phyloP scores from a whole-genome alignment of 176 grass and related monocot genomes.

The Otatea glauca region DNA sequence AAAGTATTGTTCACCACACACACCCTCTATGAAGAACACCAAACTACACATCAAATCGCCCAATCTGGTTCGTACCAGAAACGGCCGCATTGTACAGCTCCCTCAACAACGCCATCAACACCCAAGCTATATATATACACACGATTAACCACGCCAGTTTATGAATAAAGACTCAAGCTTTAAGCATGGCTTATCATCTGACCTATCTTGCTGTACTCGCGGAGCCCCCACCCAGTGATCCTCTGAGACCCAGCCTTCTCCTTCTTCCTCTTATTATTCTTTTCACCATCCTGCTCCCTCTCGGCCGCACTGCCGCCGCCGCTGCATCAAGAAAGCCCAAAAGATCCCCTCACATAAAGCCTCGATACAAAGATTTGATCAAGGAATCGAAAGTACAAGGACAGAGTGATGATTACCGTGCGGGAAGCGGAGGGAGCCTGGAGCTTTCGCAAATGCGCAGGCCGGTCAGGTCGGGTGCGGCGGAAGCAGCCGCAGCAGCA shows the following conservation, averaged over 20 bases:
- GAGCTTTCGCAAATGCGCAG: conserved; percentile 32
- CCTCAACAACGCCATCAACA: not conserved
- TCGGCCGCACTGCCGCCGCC: conserved; percentile 42
- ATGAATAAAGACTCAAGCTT: not conserved
- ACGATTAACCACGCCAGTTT: not conserved
- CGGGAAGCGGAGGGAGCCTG: conserved; percentile 27
- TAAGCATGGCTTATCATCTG: conserved; percentile 22
- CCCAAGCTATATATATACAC: not conserved
- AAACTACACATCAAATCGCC: not conserved
- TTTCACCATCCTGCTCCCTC: conserved; percentile 44
- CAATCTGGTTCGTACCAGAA: not conserved
- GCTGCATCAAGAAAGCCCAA: conserved; percentile 36
- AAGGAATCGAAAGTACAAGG: conserved; percentile 7
- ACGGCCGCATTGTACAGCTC: not conserved
- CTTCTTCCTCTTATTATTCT: conserved; percentile 64
- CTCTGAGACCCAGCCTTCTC: conserved; percentile 58
- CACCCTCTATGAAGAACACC: conserved; percentile 11
- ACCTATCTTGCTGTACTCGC: conserved; percentile 93
- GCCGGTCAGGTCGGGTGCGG: conserved; percentile 27
- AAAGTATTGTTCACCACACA: not conserved
- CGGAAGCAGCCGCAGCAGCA: conserved; percentile 34
- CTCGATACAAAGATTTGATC: conserved; percentile 9
- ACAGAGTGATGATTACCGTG: conserved; percentile 26
- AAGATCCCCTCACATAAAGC: conserved; percentile 22
- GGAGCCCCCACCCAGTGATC: conserved; percentile 86